Evolutionary conservation across 768 basidiomycete species (phyloP), one percentile per base, ranked within the genome.

Genomic region (Russula sp.): DNA sequence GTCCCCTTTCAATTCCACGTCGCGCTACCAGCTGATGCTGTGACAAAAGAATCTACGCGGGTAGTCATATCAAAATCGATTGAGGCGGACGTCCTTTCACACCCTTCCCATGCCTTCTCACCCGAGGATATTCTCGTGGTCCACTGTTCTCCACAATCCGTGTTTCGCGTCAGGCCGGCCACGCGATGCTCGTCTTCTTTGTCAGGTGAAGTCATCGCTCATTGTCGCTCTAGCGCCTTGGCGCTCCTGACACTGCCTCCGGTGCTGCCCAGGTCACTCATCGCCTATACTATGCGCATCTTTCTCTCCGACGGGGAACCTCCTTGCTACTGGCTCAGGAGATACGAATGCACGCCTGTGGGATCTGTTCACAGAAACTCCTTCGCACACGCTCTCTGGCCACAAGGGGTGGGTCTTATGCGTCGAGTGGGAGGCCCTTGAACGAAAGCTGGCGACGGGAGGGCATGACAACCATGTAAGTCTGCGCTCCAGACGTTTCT

Each of bases 401-500:
- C 97, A 99, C 71, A 85, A 86, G 68, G 95, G 94, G 0, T 98
- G 95, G 96, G 94, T 99, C 1, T 80, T 98, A 2, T 98, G 94
- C 68, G 91, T 94, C 5, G 97, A 98, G 71, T 99, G 96, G 95
- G 94, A 98, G 70, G 90, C 91, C 0, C 82, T 91, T 79, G 95
- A 98, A 71, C 78, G 94, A 49, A 88, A 86, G 69, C 76, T 98
- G 14, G 96, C 95, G 0, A 94, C 91, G 4, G 97, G 97, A 1
- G 94, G 94, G 0, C 89, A 98, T 71, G 95, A 99, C 73, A 91
- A 92, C 18, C 89, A 94, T 69, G 91, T 94, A 65, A 70, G 80
- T 72, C n/a, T 35, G 52, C n/a, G 18, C 34, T 10, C 4, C 44
- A 13, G 20, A 34, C 35, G 51, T 27, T 27, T 42, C 39, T 45